Evolutionary conservation across 2,329 filamentous ascomycete genomes (phyloP), one percentile per base, ranked within the genome.

Genomic region (Achaetomium macrosporum): DNA sequence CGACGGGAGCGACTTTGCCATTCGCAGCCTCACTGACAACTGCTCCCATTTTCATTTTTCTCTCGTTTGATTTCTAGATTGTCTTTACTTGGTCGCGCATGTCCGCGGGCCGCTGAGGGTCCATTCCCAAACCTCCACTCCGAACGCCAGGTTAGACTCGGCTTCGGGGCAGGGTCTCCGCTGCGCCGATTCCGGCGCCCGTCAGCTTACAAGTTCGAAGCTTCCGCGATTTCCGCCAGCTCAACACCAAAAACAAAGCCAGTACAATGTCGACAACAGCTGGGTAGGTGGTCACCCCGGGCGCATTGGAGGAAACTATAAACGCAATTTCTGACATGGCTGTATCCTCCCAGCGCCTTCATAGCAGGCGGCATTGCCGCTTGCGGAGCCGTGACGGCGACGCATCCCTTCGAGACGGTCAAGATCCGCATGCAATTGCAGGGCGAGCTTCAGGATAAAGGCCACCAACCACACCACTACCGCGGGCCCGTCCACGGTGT

Each of bases 401-500:
- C 93, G 47, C 93, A 99, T 72, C 91, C 91, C 53, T 97, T 97
- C 74, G 93, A 99, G 74, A 97, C 92, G 12, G 90, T 99, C 69
- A 99, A 99, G 81, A 97, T 97, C 68, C 88, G 91, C 65, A 84
- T 99, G 81, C 93, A 99, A 75, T 73, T 99, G 51, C 93, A 99
- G 71, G 93, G 93, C 70, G 93, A 99, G 71, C 81, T 99, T 51
- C 90, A 96, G 67, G 77, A 85, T 53, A 96, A 91, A 68, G 83
- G 84, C 62, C 84, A 90, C 67, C 89, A 92, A 54, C 87, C 87
- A 60, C 87, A 90, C 65, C 80, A 95, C 73, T 99, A 99, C 76
- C 85, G 82, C 58, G 93, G 93, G 33, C 92, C 95, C 30, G 73
- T 96, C 60, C 93, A 99, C 68, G 93, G 91, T 61, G 87, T 96